Evolutionary conservation across 148 eudicot genomes (phyloP), one percentile per base, ranked within the genome.

Genomic region (Rhododendron ovatum): DNA sequence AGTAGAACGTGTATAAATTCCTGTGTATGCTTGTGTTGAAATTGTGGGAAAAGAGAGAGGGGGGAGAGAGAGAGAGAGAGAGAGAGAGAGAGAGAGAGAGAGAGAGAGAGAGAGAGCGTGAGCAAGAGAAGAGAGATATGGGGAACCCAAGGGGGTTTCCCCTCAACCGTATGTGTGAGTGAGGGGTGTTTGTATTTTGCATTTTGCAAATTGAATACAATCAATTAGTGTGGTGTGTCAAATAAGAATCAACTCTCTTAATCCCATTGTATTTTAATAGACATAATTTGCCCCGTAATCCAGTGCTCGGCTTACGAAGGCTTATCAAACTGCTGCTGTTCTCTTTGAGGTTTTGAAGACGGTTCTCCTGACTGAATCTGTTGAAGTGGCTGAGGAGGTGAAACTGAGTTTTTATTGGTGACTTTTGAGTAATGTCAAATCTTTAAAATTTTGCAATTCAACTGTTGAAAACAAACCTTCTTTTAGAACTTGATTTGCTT

Each of bases 291-390:
- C 50, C 67, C 24, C 55, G 67, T 84, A n/a, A 63, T 84, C 47
- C 86, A 92, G 94, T 41, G 91, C 93, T 45, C 92, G 93, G 80
- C 94, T 94, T 61, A 92, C 93, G 82, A 94, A 94, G 91, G 96
- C 96, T 28, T 94, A 94, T 81, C 95, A 94, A 89, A 94, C 94
- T 48, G 95, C 96, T 84, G 92, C 92, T 80, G 92, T 94, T 82
- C 90, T 94, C 53, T 92, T 94, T 87, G 95, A 92, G 78, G 96
- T 94, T 85, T 87, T 94, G 86, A 92, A 85, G 90, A 93, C 95
- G 80, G 95, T 92, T 61, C 92, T 90, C 86, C 77, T 89, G 86
- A 90, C 91, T 9, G 93, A 92, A 86, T 39, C 91, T 91, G 92
- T 95, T 82, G 93, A 91, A 30, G 92, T 94, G 82, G 91, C 90